These are phyloP conservation scores for Colletotrichum siamense DNA, from an alignment of 2,329 filamentous ascomycete genomes.

Conservation along the genomic window DNA sequence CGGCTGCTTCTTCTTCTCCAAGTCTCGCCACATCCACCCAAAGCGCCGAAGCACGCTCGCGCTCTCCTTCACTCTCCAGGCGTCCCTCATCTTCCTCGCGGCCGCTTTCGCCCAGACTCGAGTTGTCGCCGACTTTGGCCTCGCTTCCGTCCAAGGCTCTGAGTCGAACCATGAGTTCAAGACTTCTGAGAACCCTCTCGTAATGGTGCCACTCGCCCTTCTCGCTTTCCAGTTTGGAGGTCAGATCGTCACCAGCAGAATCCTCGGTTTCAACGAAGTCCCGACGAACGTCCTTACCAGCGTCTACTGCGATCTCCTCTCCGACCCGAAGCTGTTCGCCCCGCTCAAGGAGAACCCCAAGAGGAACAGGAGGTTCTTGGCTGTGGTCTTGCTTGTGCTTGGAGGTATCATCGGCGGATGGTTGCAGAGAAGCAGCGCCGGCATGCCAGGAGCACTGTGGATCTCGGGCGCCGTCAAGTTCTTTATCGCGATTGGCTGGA, in stretches of 20 bases:
- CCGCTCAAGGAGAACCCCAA: constrained; percentile 47
- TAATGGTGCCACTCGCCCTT: constrained; percentile 49
- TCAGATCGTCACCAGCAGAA: constrained; percentile 55
- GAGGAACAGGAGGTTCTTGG: constrained; percentile 51
- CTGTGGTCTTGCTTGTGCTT: constrained; percentile 49
- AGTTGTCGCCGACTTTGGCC: constrained; percentile 49
- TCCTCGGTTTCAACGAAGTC: constrained; percentile 57
- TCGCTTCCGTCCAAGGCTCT: constrained; percentile 24
- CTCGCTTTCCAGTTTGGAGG: constrained; percentile 60
- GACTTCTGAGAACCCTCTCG: constrained; percentile 39
- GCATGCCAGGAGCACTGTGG: constrained; percentile 49
- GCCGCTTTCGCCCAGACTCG: constrained; percentile 55
- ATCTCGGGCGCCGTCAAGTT: constrained; percentile 50
- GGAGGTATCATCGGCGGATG: constrained; percentile 55
- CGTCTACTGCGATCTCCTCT: constrained; percentile 58
- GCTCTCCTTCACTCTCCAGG: constrained; percentile 57
- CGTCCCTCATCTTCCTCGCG: constrained; percentile 54
- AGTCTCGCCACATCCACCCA: constrained; percentile 36
- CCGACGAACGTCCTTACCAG: constrained; percentile 62
- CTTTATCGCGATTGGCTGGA: constrained; percentile 39
- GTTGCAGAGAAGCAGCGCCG: constrained; percentile 47
- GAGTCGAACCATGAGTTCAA: constrained; percentile 15
- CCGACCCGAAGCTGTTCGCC: constrained; percentile 53
- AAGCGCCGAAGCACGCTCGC: constrained; percentile 47
- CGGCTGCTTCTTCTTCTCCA: constrained; percentile 55